Percentiles rank a stretch among this genome's conserved stretches.
Evolutionary conservation across 1,284 basidiomycete genomes (phyloP).

Genomic region (Ceratobasidium sp.): DNA sequence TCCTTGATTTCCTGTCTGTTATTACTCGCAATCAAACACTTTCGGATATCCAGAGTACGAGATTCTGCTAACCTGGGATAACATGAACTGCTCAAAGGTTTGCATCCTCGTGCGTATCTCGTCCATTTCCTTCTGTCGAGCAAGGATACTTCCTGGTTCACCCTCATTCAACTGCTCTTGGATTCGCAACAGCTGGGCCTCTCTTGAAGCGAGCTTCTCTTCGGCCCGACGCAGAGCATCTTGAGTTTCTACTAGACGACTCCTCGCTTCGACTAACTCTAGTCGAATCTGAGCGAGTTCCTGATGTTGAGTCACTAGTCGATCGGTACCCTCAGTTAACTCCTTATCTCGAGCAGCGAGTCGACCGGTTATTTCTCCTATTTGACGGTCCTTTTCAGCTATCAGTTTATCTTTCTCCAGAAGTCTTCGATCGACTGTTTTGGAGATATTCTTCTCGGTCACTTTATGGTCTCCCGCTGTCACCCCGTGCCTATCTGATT

Average conservation of each 20-base stretch:
- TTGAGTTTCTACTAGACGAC: background rate
- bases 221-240: background rate
- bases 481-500: background rate
- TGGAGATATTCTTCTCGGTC: background rate
- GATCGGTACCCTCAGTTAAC: background rate
- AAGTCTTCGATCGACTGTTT: background rate
- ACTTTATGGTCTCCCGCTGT: background rate
- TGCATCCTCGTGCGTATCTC: background rate
- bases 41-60: too few species aligned
- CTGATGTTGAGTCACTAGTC: background rate
- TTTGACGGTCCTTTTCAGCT: too few species aligned
- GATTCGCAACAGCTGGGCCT: background rate
- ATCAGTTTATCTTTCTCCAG: background rate
- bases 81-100: too few species aligned
- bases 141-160: background rate
- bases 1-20: conserved; percentile 45
- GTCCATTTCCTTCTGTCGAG: background rate
- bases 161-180: background rate
- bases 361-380: background rate
- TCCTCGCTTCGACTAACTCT: background rate
- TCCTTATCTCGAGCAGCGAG: background rate
- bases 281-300: background rate
- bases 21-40: too few species aligned
- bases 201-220: background rate
- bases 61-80: background rate